Conservation (phyloP, 1,284 basidiomycete species). For the Malassezia pachydermatis region DNA sequence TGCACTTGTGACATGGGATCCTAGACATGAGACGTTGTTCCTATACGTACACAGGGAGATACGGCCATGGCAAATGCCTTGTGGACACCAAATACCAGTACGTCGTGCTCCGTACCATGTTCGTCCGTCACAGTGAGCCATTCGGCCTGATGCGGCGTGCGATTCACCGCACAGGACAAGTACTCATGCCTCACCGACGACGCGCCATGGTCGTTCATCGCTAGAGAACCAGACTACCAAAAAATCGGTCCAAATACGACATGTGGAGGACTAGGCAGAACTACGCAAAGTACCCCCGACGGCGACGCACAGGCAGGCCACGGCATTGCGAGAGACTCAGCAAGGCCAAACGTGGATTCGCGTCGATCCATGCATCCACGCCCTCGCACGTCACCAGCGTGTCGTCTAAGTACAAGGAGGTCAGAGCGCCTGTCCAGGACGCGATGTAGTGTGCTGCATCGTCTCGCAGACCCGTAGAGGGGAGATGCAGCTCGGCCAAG, state of each 20-base stretch:
- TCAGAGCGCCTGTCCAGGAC: conserved; percentile 7
- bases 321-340: conserved; percentile 19
- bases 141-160: conserved; percentile 35
- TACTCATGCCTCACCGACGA: conserved; percentile 25
- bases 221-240: neutral
- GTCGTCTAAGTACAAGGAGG: conserved; percentile 11
- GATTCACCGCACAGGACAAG: conserved; percentile 37
- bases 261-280: neutral
- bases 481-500: neutral
- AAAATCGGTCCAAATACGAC: neutral
- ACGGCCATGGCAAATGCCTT: conserved; percentile 31
- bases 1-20: neutral
- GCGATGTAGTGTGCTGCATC: neutral
- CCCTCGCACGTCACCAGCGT: conserved; percentile 10
- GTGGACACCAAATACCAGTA: conserved; percentile 35
- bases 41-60: neutral
- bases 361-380: conserved; percentile 4
- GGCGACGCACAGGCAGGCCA: conserved; percentile 16
- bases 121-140: conserved; percentile 21
- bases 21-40: neutral
- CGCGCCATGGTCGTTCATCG: conserved; percentile 1
- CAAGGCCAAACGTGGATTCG: conserved; percentile 7
- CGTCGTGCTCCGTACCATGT: neutral
- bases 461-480: conserved; percentile 5
- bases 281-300: conserved; percentile 11